Base-by-base conservation (phyloP, 1,284 basidiomycete genomes). In the Macrocystidia cucumis region DNA sequence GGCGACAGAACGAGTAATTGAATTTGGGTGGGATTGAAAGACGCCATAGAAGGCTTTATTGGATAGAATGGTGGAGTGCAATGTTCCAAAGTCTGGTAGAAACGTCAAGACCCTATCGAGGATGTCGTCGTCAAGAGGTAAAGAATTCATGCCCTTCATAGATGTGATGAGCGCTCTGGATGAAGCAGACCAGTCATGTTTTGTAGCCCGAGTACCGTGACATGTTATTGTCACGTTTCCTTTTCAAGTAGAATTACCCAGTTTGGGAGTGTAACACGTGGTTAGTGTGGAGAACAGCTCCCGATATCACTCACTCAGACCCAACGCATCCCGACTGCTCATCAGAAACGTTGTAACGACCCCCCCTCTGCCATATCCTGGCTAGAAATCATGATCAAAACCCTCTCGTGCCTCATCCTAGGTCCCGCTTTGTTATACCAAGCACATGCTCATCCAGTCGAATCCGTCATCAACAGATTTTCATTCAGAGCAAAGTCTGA, bases 401-500 rank as follows among this genome's bases (percentile, higher is more conserved):
- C n/a, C n/a, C n/a, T n/a, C 35, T 31, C 41, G 41, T 32, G 37
- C 32, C 9, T 43, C 41, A 43, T 41, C 45, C 20, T 44, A 38
- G 42, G 40, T 25, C 21, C 21, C 24, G 29, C 26, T 44, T n/a
- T 47, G 5, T 27, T 30, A 16, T 44, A 28, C 14, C 39, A 43
- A 27, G 34, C 38, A 21, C 35, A 37, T 14, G 40, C 42, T 25
- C 29, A 42, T 17, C 47, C 45, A 9, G 37, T 50, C 3, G 41
- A 44, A 3, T 28, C 21, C 12, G n/a, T 37, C 7, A 5, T 25
- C 5, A 27, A 29, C 32, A 23, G 19, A 25, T 25, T 24, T 22
- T 41, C 46, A 26, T 47, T 46, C 34, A 45, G 36, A 5, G 34
- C 52, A 9, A 63, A 60, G 40, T 65, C 69, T 4, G 74, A 78